Conservation (phyloP, 1,284 basidiomycete species). For the Ganoderma leucocontextum region DNA sequence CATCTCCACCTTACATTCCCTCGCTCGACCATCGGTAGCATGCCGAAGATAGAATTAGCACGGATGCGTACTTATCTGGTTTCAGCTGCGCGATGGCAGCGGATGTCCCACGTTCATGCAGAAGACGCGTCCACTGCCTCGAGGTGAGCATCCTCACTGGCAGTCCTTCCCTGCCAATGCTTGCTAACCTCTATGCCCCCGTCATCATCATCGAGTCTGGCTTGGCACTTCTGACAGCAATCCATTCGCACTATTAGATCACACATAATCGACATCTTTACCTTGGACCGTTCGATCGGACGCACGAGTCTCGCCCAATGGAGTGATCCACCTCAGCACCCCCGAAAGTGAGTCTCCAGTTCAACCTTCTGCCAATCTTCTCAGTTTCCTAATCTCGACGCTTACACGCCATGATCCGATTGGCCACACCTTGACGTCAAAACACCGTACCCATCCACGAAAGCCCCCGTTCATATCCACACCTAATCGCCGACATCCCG, state of each 20-base stretch:
- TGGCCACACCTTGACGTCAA: not conserved
- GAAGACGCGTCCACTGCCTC: not conserved
- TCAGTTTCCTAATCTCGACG: not conserved
- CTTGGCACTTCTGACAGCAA: not conserved
- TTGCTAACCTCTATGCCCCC: not conserved
- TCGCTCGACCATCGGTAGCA: not conserved
- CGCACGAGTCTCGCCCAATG: not conserved
- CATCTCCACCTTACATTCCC: not conserved
- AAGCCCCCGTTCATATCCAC: not conserved
- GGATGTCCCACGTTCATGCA: slow-evolving; percentile 2
- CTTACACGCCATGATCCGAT: not conserved
- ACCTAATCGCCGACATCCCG: not conserved
- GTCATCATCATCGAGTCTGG: not conserved
- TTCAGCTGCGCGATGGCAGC: slow-evolving; percentile 5
- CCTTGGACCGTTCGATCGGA: not conserved
- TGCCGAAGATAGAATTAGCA: not conserved
- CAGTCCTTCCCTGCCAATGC: not conserved
- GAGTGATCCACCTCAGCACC: not conserved
- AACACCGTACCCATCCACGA: not conserved
- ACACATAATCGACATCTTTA: not conserved
- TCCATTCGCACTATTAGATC: not conserved
- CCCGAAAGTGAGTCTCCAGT: not conserved
- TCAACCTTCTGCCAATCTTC: not conserved
- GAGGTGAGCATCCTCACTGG: not conserved
- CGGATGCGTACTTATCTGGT: not conserved